Base-by-base conservation (phyloP, 1,284 basidiomycete species). In the Melampsora larici-populina region DNA sequence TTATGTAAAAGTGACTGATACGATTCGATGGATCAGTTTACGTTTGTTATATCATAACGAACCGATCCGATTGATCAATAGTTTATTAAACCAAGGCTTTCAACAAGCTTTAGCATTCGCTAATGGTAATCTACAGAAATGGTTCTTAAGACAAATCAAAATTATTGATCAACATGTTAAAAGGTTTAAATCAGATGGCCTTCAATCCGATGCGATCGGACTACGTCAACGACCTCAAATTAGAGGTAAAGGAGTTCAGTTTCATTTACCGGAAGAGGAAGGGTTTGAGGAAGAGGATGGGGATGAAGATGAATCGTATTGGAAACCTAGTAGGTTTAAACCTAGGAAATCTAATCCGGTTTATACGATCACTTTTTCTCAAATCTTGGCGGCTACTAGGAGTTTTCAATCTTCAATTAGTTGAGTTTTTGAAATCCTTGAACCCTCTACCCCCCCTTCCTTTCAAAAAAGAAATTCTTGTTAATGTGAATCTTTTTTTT, bases 341-440 rank as follows among this genome's bases (percentile, higher is more conserved):
- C 92, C 92, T 0, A 91, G 87, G 9, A 90, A 89, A 82, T 85
- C 87, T 13, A 94, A 91, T 79, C 92, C 94, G 0, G 84, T 91
- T 29, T 87, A 89, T 73, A 88, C 92, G 46, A 86, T 90, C 1
- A 86, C 93, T n/a, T 97, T 97, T 82, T 94, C 92, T 0, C 91
- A 92, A 82, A 88, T 95, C 79, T 90, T 93, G 83, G 87, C 93
- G 9, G 89, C 89, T 1, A 90, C 92, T 2, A 91, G 90, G 84
- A 94, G 92, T 80, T 95, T 91, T 83, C 93, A 97, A 82, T 91
- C 91, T 77, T 92, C 93, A 0, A 89, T 97, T 64, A 94, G 94
- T 96, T n/a, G n/a, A n/a, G n/a, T n/a, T n/a, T n/a, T n/a, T n/a
- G n/a, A n/a, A n/a, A n/a, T n/a, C n/a, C n/a, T n/a, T n/a, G n/a